Evolutionary conservation across 257 asterid species (phyloP), one percentile per base, ranked within the genome.

Genomic region (Lycium barbarum): DNA sequence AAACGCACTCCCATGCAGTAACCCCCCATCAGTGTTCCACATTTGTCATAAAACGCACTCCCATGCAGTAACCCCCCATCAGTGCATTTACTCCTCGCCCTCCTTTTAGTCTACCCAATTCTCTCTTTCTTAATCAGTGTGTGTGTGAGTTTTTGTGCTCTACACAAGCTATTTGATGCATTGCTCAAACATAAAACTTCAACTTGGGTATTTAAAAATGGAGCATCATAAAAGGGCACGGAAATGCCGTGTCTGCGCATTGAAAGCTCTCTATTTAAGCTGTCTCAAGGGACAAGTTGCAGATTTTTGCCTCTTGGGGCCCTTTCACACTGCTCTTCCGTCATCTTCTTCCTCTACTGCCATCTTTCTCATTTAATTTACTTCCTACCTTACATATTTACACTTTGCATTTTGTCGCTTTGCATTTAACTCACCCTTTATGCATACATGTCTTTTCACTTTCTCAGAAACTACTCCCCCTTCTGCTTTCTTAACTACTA

Each of bases 181-280:
- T 18, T 59, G 66, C 10, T 59, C 33, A 20, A 76, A 51, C 47
- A 51, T 26, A 51, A 51, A 51, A 51, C 0, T 7, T 76, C 65
- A 78, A 78, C 6, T 53, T 78, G 82, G 47, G 1, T 51, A 1
- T 15, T 40, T 51, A 14, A 35, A 45, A 70, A 54, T 63, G 33
- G 33, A 26, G 59, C 2, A 63, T 83, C 73, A 83, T 85, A 74
- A 33, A 33, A 85, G 43, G 84, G 89, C 95, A 92, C 93, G 95
- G 88, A 91, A 84, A 92, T 87, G 89, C 79, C 95, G 93, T 92
- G 95, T 84, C 86, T 87, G 87, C 63, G 90, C 93, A 92, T 92
- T 91, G 80, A 91, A 81, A 40, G 78, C 72, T 4, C 73, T 3
- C 3, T 15, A 74, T 74, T 74, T 74, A 74, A 74, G 81, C 81